phyloP scores from a whole-genome alignment of 768 basidiomycete species.

The Floccularia luteovirens region DNA sequence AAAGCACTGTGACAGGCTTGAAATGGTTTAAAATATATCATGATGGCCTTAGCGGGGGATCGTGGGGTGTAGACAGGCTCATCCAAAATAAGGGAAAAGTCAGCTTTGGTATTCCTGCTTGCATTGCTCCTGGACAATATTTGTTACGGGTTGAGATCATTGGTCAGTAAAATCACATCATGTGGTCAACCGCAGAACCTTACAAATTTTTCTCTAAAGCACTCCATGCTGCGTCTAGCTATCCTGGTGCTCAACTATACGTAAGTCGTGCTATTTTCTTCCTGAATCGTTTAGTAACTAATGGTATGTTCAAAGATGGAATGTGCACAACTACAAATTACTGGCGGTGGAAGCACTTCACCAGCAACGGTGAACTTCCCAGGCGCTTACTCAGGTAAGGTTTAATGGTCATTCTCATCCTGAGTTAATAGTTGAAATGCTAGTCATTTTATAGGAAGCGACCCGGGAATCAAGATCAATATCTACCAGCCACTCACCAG shows the following conservation, averaged over 20 bases:
- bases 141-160: conserved; percentile 2
- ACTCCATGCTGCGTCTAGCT: background rate
- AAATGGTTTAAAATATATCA: conserved; percentile 52
- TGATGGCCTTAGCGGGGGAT: conserved; percentile 27
- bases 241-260: conserved; percentile 3
- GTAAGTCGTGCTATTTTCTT: background rate
- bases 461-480: conserved; percentile 39
- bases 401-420: too few relatives aligned
- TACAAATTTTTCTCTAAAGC: background rate
- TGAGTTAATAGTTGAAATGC: background rate
- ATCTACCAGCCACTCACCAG: conserved; percentile 29
- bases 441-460: conserved; percentile 17
- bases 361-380: conserved; percentile 4
- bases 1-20: conserved; percentile 32
- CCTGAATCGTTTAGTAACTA: background rate
- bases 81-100: conserved; percentile 42
- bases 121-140: conserved; percentile 27
- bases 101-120: conserved; percentile 36
- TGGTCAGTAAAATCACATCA: too few relatives aligned
- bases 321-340: conserved; percentile 2
- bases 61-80: conserved; percentile 41
- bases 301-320: background rate
- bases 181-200: too few relatives aligned
- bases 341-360: conserved; percentile 1
- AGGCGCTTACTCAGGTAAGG: background rate